Evolutionary conservation across 495 filamentous ascomycete genomes (phyloP).

Genomic region (Entonaema liquescens): DNA sequence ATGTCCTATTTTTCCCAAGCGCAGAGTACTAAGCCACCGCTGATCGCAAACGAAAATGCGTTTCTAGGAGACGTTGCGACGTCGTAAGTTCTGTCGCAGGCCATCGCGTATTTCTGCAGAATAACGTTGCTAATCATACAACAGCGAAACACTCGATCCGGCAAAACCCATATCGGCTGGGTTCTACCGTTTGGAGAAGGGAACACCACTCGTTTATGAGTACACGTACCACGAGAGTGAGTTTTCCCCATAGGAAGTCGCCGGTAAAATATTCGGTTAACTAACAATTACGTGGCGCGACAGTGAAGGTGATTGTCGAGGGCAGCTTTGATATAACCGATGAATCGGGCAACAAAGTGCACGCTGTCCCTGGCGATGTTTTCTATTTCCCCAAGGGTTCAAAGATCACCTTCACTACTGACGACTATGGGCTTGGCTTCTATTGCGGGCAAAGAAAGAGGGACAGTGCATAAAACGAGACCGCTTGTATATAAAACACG

Average conservation of each 20-base stretch:
- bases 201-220: slow-evolving; percentile 75
- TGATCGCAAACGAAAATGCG: slow-evolving; percentile 79
- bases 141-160: slow-evolving; percentile 64
- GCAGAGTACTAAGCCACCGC: slow-evolving; percentile 71
- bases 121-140: slow-evolving; percentile 4
- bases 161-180: slow-evolving; percentile 72
- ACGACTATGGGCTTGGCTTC: slow-evolving; percentile 75
- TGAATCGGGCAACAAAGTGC: slow-evolving; percentile 74
- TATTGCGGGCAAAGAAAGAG: slow-evolving; percentile 58
- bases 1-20: slow-evolving; percentile 67
- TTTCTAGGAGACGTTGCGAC: slow-evolving; percentile 73
- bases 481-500: background rate
- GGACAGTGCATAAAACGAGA: slow-evolving; percentile 22
- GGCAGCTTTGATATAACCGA: slow-evolving; percentile 76
- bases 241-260: slow-evolving; percentile 40
- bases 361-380: slow-evolving; percentile 74
- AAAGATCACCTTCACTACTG: slow-evolving; percentile 78
- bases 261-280: background rate
- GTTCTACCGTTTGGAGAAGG: slow-evolving; percentile 79
- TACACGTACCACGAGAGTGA: slow-evolving; percentile 77
- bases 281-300: background rate
- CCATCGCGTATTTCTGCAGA: background rate
- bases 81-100: slow-evolving; percentile 51
- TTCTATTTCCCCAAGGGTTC: slow-evolving; percentile 81
- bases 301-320: slow-evolving; percentile 77